These are phyloP conservation scores for Penicillium cinerascens DNA, from an alignment of 495 filamentous ascomycete species.

Conservation along the genomic window DNA sequence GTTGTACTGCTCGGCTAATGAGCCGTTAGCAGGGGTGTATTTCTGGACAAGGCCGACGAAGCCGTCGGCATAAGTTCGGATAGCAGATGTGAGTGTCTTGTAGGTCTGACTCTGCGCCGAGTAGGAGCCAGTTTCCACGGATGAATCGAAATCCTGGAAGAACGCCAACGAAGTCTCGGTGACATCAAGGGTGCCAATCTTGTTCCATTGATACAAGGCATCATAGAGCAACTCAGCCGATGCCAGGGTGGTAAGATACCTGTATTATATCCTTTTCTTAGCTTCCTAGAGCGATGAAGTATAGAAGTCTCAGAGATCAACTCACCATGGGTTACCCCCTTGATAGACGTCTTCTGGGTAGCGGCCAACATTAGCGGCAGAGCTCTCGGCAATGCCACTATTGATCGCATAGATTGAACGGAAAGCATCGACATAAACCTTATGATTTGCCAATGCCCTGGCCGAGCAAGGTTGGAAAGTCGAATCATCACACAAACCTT, in stretches of 20 bases:
- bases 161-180: constrained; percentile 53
- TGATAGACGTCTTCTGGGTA: constrained; percentile 65
- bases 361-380: constrained; percentile 37
- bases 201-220: constrained; percentile 56
- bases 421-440: constrained; percentile 46
- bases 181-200: constrained; percentile 48
- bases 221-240: constrained; percentile 61
- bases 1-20: constrained; percentile 55
- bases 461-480: constrained; percentile 49
- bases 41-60: constrained; percentile 27
- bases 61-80: constrained; percentile 56
- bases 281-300: neutral
- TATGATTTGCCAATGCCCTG: constrained; percentile 47
- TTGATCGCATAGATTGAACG: constrained; percentile 45
- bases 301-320: neutral
- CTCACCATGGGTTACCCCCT: constrained; percentile 58
- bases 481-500: constrained; percentile 37
- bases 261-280: neutral
- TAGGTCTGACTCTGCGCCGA: constrained; percentile 29
- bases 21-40: constrained; percentile 46
- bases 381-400: constrained; percentile 18
- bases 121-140: constrained; percentile 50
- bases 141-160: constrained; percentile 52
- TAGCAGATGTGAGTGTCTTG: constrained; percentile 44
- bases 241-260: constrained; percentile 52